A percentile compares a stretch with the other conserved stretches of the same genome.
These are phyloP conservation scores for Cucumis cinereus DNA, from an alignment of 306 rosid genomes.

Conservation along the genomic window DNA sequence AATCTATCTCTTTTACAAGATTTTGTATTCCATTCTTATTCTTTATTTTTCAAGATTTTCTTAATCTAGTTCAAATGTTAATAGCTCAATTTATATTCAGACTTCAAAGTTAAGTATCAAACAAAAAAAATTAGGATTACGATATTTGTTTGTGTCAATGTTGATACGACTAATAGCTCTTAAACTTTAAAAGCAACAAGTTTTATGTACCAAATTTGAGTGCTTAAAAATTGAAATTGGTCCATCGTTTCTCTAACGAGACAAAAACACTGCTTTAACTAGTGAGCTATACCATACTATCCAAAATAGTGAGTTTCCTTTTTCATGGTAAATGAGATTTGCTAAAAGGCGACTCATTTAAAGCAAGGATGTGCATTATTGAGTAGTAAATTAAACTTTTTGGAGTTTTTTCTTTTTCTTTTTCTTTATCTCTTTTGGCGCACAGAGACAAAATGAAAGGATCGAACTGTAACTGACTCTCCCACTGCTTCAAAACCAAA, in stretches of 20 bases:
- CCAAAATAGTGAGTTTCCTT: background rate
- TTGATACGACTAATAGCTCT: no score
- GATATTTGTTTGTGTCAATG: no score
- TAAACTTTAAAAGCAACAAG: no score
- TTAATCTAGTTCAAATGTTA: no score
- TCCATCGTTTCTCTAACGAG: no score
- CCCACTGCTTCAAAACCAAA: conserved; percentile 1
- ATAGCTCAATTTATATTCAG: no score
- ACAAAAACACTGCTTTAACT: no score
- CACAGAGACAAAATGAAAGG: conserved; percentile 2
- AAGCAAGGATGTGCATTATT: background rate
- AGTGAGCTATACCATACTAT: no score
- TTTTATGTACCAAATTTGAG: no score
- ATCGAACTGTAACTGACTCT: conserved; percentile 10
- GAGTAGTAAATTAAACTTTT: background rate
- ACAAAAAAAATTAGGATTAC: no score
- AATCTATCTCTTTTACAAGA: background rate
- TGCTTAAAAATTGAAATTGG: no score
- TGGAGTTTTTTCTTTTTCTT: background rate
- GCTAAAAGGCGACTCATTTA: background rate
- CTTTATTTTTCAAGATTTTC: background rate
- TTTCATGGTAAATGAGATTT: background rate
- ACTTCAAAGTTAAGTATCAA: no score
- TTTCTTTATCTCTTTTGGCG: background rate
- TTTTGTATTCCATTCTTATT: background rate